A percentile compares a stretch with the other conserved stretches of the same genome.
phyloP scores from a whole-genome alignment of 2,329 filamentous ascomycete genomes.

The Penicillium sp. region DNA sequence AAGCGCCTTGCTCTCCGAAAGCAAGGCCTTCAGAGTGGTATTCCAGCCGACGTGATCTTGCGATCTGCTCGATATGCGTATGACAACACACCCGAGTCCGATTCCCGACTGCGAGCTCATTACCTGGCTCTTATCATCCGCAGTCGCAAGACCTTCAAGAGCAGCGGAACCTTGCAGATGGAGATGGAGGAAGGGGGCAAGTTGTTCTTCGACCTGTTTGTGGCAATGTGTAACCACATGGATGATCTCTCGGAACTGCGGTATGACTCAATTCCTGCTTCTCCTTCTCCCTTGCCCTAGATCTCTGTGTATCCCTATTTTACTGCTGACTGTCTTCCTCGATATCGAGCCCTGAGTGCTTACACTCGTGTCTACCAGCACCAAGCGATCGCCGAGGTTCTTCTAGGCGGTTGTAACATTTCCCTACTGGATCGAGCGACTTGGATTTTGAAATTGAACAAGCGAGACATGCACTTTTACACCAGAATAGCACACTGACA shows the following conservation, averaged over 20 bases:
- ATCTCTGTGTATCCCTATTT: conserved; percentile 13
- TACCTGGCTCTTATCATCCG: conserved; percentile 97
- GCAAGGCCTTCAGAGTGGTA: conserved; percentile 89
- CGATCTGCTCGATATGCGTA: conserved; percentile 93
- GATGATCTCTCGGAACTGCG: conserved; percentile 90
- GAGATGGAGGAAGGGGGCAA: conserved; percentile 96
- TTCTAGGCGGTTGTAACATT: conserved; percentile 46
- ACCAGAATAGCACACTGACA: conserved; percentile 41
- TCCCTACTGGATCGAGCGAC: conserved; percentile 30
- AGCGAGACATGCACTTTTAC: conserved; percentile 19
- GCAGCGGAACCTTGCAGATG: conserved; percentile 96
- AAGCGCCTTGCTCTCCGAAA: conserved; percentile 89
- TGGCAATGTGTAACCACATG: conserved; percentile 97
- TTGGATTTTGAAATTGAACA: conserved; percentile 28
- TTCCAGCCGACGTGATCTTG: conserved; percentile 88
- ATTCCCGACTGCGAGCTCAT: conserved; percentile 90
- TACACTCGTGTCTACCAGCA: conserved; percentile 37
- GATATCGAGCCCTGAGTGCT: conserved; percentile 19
- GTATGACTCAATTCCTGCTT: conserved; percentile 52
- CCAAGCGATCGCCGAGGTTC: conserved; percentile 54
- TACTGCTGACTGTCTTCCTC: conserved; percentile 18
- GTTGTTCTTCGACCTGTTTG: conserved; percentile 97
- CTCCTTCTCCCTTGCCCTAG: conserved; percentile 10
- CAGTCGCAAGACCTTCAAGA: conserved; percentile 96
- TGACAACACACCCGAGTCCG: conserved; percentile 87